Evolutionary conservation across 2,329 filamentous ascomycete species (phyloP).

Genomic region (Mycosphaerella sp.): DNA sequence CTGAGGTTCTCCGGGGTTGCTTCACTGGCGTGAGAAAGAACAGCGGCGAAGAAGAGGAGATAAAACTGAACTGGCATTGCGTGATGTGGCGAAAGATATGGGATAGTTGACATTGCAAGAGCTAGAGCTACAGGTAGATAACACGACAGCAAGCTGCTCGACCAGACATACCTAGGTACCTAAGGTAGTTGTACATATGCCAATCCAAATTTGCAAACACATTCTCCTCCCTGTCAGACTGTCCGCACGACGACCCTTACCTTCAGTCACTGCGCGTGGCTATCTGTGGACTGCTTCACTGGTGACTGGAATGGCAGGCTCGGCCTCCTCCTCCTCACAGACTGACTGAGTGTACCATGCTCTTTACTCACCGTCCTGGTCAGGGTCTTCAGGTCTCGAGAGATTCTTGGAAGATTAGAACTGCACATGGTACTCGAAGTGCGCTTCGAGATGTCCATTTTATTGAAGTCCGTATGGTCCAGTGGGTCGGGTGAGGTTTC

Average conservation of each 20-base stretch:
- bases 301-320: slow-evolving; percentile 26
- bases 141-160: too few species aligned
- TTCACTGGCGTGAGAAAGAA: too few species aligned
- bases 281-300: slow-evolving; percentile 10
- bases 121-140: too few species aligned
- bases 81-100: too few species aligned
- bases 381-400: slow-evolving; percentile 21
- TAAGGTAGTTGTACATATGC: too few species aligned
- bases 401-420: slow-evolving; percentile 12
- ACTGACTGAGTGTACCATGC: slow-evolving; percentile 27
- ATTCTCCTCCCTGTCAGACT: not conserved
- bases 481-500: slow-evolving; percentile 6
- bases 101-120: too few species aligned
- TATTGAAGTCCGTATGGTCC: slow-evolving; percentile 14
- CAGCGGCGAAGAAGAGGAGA: too few species aligned
- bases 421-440: slow-evolving; percentile 14
- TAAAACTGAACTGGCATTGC: too few species aligned
- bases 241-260: not conserved
- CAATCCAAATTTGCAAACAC: not conserved
- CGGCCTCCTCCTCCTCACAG: slow-evolving; percentile 22
- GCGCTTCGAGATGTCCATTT: slow-evolving; percentile 15
- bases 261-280: not conserved
- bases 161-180: too few species aligned
- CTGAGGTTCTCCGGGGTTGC: too few species aligned
- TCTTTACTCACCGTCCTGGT: slow-evolving; percentile 26